A percentile compares a stretch with the other conserved stretches of the same genome.
Evolutionary conservation across 257 asterid species (phyloP).

Genomic region (Plantago elongata): DNA sequence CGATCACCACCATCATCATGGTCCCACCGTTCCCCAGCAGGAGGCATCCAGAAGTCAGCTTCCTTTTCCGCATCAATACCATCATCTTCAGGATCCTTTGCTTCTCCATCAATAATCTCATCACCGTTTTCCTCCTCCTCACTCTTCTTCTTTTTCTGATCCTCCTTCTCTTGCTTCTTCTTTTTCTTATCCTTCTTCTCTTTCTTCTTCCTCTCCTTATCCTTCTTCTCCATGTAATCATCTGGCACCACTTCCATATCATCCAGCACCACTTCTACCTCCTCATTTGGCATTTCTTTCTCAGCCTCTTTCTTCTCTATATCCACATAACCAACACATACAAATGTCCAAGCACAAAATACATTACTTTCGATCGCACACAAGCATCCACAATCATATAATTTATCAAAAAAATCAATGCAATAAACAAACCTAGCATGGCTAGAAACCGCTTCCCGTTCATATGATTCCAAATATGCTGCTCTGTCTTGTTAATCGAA

Average conservation of each 20-base stretch:
- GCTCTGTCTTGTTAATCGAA: conserved; percentile 76
- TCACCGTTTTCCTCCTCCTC: conserved; percentile 27
- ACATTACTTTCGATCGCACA: not conserved
- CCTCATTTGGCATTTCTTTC: conserved; percentile 27
- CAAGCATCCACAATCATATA: not conserved
- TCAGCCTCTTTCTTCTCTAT: conserved; percentile 72
- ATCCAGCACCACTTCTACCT: conserved; percentile 17
- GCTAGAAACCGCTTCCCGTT: conserved; percentile 83
- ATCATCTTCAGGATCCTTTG: conserved; percentile 44
- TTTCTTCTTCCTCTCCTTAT: conserved; percentile 36
- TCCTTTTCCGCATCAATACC: conserved; percentile 50
- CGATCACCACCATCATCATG: conserved; percentile 82
- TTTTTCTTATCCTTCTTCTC: conserved; percentile 35
- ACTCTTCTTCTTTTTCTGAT: conserved; percentile 29
- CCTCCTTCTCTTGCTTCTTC: conserved; percentile 27
- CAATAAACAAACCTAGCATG: conserved; percentile 63
- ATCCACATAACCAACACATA: conserved; percentile 16
- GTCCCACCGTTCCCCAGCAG: conserved; percentile 90
- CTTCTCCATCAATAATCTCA: conserved; percentile 33
- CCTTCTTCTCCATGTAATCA: conserved; percentile 35
- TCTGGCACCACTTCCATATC: conserved; percentile 22
- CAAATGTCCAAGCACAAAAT: conserved; percentile 13
- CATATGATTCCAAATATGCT: conserved; percentile 98
- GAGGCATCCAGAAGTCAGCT: conserved; percentile 87
- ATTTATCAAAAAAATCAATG: not conserved